Conservation (phyloP, 805 yeast species). For the Candida mattraensis region DNA sequence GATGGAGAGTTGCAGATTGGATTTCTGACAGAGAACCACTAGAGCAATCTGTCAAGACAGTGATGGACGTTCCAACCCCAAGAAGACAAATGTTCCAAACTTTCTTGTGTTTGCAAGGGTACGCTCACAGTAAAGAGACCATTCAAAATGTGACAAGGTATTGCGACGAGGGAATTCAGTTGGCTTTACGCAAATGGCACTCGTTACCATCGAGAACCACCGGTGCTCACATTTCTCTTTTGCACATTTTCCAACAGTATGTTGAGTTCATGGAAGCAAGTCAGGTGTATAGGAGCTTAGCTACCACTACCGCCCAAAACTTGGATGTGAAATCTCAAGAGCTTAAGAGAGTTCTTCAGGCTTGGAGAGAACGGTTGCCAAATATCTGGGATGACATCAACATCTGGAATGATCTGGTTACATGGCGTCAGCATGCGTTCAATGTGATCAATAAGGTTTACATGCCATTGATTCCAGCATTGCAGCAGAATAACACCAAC, state of each 20-base stretch:
- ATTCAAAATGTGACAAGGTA: constrained; percentile 79
- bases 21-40: constrained; percentile 90
- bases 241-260: constrained; percentile 95
- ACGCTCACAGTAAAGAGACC: constrained; percentile 85
- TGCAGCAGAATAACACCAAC: constrained; percentile 71
- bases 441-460: constrained; percentile 93
- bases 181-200: constrained; percentile 90
- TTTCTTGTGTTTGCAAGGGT: constrained; percentile 87
- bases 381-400: constrained; percentile 97
- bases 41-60: constrained; percentile 91
- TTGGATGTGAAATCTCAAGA: constrained; percentile 93
- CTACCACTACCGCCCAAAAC: constrained; percentile 88
- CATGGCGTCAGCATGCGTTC: constrained; percentile 99
- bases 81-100: constrained; percentile 95
- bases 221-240: constrained; percentile 81
- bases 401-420: constrained; percentile 94
- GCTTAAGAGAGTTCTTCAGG: constrained; percentile 88
- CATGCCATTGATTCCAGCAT: constrained; percentile 84
- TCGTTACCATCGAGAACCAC: constrained; percentile 75
- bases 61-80: constrained; percentile 98
- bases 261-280: constrained; percentile 97
- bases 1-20: constrained; percentile 99
- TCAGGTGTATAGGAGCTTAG: constrained; percentile 84
- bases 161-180: constrained; percentile 95
- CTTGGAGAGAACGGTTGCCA: constrained; percentile 97